Base-by-base conservation (phyloP, 495 filamentous ascomycete species). In the Penicillium verhagenii region DNA sequence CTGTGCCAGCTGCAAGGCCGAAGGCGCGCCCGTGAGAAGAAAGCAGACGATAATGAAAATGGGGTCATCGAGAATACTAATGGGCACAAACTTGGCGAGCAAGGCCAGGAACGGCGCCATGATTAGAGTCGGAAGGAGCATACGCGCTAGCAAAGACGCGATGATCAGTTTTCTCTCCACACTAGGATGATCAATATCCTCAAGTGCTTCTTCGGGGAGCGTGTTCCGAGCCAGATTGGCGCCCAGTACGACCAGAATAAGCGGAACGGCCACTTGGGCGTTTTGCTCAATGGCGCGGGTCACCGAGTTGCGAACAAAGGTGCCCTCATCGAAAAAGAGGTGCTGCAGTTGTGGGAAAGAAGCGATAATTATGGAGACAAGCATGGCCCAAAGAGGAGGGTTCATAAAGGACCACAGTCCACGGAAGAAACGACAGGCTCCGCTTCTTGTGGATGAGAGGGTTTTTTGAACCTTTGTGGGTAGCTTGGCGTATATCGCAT, bases 21-120 rank as follows among this genome's bases (percentile, higher is more conserved):
- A 96, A 13, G 94, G 94, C 6, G 94, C 94, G 19, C 94, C 94
- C 1, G 90, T 92, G 59, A 98, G 86, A 43, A 98, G 80, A 78
- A 97, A 98, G 70, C 92, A 96, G 35, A 98, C 95, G 56, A 97
- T 88, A 54, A 97, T 84, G 70, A 98, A 98, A 61, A 98, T 97
- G 6, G 95, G 95, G 62, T 98, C 94, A 69, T 96, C 94, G 28
- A 98, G 74, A 53, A 97, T 97, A 75, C 91, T 95, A 69, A 98
- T 80, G 0, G 90, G 91, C 13, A 95, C 84, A 63, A 86, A 97
- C 58, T 97, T 98, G 26, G 95, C 94, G 21, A 87, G 77, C n/a
- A 97, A 53, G 1, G 92, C 94, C 1, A 97, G 76, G 14, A 97
- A 65, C n/a, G 94, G 95, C 4, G 91, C 89, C 89, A 97, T 97